Conservation (phyloP, 768 basidiomycete genomes). For the Rickenella mellea region DNA sequence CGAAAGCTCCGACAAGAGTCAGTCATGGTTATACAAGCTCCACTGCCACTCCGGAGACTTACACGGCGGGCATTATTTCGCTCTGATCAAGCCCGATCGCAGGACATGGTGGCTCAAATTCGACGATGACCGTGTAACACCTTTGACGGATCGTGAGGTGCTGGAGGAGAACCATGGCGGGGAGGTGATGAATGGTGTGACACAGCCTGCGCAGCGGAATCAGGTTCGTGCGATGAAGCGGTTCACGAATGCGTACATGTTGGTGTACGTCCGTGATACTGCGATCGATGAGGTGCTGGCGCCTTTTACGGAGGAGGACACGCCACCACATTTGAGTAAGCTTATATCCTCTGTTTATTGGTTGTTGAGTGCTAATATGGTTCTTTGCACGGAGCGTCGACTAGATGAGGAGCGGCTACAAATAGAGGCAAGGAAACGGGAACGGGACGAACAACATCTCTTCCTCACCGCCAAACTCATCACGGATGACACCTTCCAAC, state of each 20-base stretch:
- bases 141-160: constrained; percentile 95
- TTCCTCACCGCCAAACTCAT: constrained; percentile 98
- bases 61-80: constrained; percentile 98
- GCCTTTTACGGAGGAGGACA: constrained; percentile 87
- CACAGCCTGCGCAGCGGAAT: constrained; percentile 73
- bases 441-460: constrained; percentile 96
- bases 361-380: constrained; percentile 9
- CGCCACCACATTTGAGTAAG: constrained; percentile 89
- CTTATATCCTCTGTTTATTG: constrained; percentile 11
- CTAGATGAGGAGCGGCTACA: constrained; percentile 90
- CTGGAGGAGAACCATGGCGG: constrained; percentile 98
- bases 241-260: constrained; percentile 99
- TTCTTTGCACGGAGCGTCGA: constrained; percentile 55
- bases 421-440: constrained; percentile 87
- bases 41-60: constrained; percentile 98
- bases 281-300: constrained; percentile 78
- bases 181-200: constrained; percentile 71
- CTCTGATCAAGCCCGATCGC: constrained; percentile 93
- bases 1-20: constrained; percentile 61
- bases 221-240: constrained; percentile 94
- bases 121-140: constrained; percentile 97
- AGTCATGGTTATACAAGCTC: constrained; percentile 89
- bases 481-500: constrained; percentile 90
- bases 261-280: constrained; percentile 91
- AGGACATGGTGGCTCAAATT: constrained; percentile 97